phyloP scores from a whole-genome alignment of 768 basidiomycete species.

The Terana coerulea region DNA sequence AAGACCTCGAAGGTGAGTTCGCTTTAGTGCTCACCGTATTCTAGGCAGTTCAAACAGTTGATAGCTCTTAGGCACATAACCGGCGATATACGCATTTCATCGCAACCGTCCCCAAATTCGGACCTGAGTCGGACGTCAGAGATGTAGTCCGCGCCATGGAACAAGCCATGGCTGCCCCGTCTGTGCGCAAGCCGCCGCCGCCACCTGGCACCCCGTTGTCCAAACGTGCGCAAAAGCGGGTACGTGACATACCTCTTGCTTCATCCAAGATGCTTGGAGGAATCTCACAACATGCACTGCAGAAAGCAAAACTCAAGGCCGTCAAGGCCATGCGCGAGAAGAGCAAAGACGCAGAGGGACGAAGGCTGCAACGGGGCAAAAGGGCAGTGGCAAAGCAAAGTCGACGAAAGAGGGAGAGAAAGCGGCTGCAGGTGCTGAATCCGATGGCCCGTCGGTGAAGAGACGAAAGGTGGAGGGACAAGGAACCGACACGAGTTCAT shows the following conservation, averaged over 20 bases:
- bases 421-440: not conserved
- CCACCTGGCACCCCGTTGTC: too few relatives aligned
- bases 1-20: constrained; percentile 58
- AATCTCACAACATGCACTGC: not conserved
- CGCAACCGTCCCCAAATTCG: constrained; percentile 34
- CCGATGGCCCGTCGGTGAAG: too few relatives aligned
- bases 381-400: too few relatives aligned
- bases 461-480: too few relatives aligned
- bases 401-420: not conserved
- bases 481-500: too few relatives aligned
- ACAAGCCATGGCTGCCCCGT: too few relatives aligned
- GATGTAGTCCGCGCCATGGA: constrained; percentile 34
- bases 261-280: not conserved
- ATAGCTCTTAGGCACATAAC: constrained; percentile 50
- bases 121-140: constrained; percentile 46
- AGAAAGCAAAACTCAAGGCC: constrained; percentile 46
- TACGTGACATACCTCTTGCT: constrained; percentile 24
- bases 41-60: not conserved
- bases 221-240: constrained; percentile 63
- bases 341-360: too few relatives aligned
- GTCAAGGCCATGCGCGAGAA: constrained; percentile 46
- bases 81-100: constrained; percentile 55
- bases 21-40: constrained; percentile 17
- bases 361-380: too few relatives aligned
- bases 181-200: too few relatives aligned